Percentiles rank a stretch among this genome's conserved stretches.
Evolutionary conservation across 2,329 filamentous ascomycete genomes (phyloP).

Genomic region (Pestalotiopsis sp.): DNA sequence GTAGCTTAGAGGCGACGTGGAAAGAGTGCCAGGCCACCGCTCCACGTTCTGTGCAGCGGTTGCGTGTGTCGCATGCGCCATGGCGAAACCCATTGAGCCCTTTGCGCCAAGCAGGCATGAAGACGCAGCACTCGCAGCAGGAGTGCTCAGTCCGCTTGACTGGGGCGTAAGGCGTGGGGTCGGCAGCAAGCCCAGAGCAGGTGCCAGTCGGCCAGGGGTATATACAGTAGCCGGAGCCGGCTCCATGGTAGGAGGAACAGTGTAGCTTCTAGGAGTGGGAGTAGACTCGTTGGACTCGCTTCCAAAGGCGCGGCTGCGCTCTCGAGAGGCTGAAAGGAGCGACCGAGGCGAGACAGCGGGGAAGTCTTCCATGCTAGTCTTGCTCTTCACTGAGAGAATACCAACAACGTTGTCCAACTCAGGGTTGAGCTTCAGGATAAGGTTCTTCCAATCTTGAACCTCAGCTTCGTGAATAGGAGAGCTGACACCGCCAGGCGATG

Average conservation of each 20-base stretch:
- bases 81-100: conserved; percentile 63
- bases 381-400: conserved; percentile 40
- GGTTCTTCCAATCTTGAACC: conserved; percentile 58
- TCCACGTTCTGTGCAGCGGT: conserved; percentile 53
- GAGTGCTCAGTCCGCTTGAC: conserved; percentile 58
- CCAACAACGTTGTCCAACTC: conserved; percentile 62
- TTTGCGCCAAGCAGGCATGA: conserved; percentile 51
- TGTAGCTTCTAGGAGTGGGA: conserved; percentile 43
- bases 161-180: conserved; percentile 63
- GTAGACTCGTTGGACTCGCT: conserved; percentile 43
- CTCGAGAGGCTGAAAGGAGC: conserved; percentile 46
- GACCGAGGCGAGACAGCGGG: conserved; percentile 44
- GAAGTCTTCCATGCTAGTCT: conserved; percentile 35
- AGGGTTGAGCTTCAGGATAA: conserved; percentile 60
- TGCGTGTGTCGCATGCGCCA: conserved; percentile 55
- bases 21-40: conserved; percentile 50
- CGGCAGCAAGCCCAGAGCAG: conserved; percentile 58
- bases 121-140: conserved; percentile 59
- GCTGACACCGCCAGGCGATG: conserved; percentile 53
- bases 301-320: conserved; percentile 34
- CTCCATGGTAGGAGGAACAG: conserved; percentile 53
- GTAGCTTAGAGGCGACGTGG: conserved; percentile 56
- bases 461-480: conserved; percentile 46
- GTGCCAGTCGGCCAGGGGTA: conserved; percentile 50
- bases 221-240: conserved; percentile 45